Conservation (phyloP, 495 filamentous ascomycete species). For the Lentithecium fluviatile region DNA sequence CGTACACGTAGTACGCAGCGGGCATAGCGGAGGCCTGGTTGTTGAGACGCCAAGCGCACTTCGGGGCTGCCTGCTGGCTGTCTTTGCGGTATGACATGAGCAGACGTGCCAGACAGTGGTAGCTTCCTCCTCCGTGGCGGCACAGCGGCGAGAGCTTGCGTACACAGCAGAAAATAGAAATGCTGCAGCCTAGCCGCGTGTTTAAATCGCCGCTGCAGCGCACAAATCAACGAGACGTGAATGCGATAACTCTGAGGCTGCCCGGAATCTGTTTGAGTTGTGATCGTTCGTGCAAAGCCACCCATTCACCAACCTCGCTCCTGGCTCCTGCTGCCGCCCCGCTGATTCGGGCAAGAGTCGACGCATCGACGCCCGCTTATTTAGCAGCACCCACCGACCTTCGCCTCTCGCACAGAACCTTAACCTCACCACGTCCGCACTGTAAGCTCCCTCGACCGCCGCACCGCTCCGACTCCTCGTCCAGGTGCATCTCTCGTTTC, state of each 20-base stretch:
- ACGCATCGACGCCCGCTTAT: conserved; percentile 30
- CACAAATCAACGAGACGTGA: not conserved
- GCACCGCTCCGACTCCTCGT: not conserved
- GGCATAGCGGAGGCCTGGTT: not conserved
- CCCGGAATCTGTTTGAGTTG: not conserved
- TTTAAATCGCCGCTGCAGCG: not conserved
- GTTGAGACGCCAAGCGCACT: conserved; percentile 17
- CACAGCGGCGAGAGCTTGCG: conserved; percentile 34
- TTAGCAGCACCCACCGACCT: conserved; percentile 39
- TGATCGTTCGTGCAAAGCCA: conserved; percentile 16
- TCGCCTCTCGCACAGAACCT: conserved; percentile 34
- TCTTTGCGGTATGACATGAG: conserved; percentile 3
- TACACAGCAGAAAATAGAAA: conserved; percentile 22
- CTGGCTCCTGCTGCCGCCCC: conserved; percentile 24
- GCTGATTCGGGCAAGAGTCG: conserved; percentile 34
- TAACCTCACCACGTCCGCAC: conserved; percentile 23
- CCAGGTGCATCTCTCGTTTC: not conserved
- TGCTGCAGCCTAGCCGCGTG: conserved; percentile 30
- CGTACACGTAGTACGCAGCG: conserved; percentile 4
- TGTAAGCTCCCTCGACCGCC: conserved; percentile 25
- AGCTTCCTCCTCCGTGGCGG: conserved; percentile 22
- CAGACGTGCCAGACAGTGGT: conserved; percentile 3
- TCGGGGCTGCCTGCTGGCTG: conserved; percentile 30
- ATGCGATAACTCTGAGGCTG: not conserved
- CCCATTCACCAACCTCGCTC: conserved; percentile 21